Conservation (phyloP, 805 yeast species). For the Zygosaccharomyces rouxii region DNA sequence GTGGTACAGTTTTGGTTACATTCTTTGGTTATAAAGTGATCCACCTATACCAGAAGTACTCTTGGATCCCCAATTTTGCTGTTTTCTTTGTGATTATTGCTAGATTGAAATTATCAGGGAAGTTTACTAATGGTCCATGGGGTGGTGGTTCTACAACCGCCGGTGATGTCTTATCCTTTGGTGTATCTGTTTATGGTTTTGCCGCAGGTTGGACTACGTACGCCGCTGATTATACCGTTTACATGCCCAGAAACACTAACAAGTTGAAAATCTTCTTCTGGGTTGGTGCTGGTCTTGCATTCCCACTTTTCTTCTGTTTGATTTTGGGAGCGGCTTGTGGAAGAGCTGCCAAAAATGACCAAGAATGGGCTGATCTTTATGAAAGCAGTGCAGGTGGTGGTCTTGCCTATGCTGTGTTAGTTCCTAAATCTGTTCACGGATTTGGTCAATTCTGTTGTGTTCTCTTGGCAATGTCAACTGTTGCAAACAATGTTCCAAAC, state of each 20-base stretch:
- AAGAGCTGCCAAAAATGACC: constrained; percentile 53
- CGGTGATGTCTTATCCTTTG: constrained; percentile 72
- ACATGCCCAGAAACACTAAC: constrained; percentile 66
- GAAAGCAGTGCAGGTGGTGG: constrained; percentile 67
- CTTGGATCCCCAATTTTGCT: constrained; percentile 80
- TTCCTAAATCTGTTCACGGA: constrained; percentile 74
- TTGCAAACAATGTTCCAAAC: constrained; percentile 90
- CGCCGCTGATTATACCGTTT: constrained; percentile 88
- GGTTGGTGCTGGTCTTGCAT: constrained; percentile 56
- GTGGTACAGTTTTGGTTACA: constrained; percentile 66
- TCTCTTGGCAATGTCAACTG: constrained; percentile 75
- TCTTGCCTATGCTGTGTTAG: constrained; percentile 71
- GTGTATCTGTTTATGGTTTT: constrained; percentile 79
- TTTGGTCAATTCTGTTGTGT: constrained; percentile 91
- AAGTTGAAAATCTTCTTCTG: constrained; percentile 57
- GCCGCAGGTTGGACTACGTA: constrained; percentile 94
- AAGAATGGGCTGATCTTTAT: constrained; percentile 49
- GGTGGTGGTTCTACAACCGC: constrained; percentile 62
- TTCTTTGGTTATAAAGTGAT: constrained; percentile 82
- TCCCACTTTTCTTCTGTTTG: constrained; percentile 70
- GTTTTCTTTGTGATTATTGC: constrained; percentile 76
- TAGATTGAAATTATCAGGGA: constrained; percentile 62
- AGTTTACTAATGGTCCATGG: constrained; percentile 53
- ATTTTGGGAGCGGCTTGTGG: constrained; percentile 83
- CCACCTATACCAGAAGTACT: constrained; percentile 76